A percentile compares a stretch with the other conserved stretches of the same genome.
phyloP scores from a whole-genome alignment of 2,329 filamentous ascomycete species.

The Fusarium tuaranense region DNA sequence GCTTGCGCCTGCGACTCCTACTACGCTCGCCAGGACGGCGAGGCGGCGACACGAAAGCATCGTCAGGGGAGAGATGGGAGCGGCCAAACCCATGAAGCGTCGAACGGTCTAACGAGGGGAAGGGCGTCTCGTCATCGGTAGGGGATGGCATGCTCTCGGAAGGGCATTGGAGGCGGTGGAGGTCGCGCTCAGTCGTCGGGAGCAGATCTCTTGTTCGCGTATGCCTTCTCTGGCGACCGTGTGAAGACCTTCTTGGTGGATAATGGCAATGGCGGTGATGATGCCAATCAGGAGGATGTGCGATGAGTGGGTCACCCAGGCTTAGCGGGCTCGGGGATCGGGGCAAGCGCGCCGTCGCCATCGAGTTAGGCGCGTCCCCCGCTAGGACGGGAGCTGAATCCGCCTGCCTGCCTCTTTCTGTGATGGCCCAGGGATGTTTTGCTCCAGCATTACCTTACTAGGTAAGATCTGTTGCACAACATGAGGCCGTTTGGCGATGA shows the following conservation, averaged over 20 bases:
- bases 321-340: constrained; percentile 36
- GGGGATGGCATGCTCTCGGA: constrained; percentile 50
- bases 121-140: constrained; percentile 54
- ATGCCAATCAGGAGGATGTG: constrained; percentile 31
- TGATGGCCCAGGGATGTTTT: background rate
- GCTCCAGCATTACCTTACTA: background rate
- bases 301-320: constrained; percentile 31
- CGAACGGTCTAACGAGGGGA: constrained; percentile 48
- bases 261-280: constrained; percentile 15
- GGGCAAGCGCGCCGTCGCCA: constrained; percentile 23
- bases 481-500: constrained; percentile 2
- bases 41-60: constrained; percentile 80
- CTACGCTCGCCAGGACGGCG: constrained; percentile 67
- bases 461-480: background rate
- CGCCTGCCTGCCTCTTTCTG: background rate
- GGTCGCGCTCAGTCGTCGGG: constrained; percentile 2
- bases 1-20: constrained; percentile 75
- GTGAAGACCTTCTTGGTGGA: background rate
- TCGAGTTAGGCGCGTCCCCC: constrained; percentile 24
- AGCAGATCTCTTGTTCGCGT: constrained; percentile 6
- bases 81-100: constrained; percentile 61
- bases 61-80: constrained; percentile 82
- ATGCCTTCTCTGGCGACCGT: background rate
- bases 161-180: constrained; percentile 27
- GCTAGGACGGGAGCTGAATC: constrained; percentile 7